These are phyloP conservation scores for Aspergillus pseudoglaucus DNA, from an alignment of 2,329 filamentous ascomycete genomes.

Conservation along the genomic window DNA sequence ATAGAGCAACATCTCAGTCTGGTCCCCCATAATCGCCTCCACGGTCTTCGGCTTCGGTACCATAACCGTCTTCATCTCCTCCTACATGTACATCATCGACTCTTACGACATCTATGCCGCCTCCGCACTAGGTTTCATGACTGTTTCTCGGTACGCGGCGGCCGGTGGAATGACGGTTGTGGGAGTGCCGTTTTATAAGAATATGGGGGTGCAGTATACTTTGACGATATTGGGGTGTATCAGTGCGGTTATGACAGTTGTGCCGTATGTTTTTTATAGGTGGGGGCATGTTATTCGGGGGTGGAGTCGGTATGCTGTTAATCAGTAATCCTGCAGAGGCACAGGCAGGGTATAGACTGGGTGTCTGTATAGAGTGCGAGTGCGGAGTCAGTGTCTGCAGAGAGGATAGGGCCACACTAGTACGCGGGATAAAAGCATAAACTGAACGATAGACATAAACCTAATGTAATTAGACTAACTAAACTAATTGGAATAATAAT, in stretches of 20 bases:
- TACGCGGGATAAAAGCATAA: not conserved
- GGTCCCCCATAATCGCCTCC: constrained; percentile 47
- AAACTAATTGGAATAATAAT: not conserved
- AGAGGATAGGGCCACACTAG: not conserved
- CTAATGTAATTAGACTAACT: not conserved
- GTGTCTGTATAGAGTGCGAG: not conserved
- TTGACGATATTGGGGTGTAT: constrained; percentile 38
- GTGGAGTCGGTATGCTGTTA: constrained; percentile 1
- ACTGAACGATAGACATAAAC: not conserved
- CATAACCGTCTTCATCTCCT: constrained; percentile 45
- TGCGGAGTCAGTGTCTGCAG: not conserved
- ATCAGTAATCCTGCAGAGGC: not conserved
- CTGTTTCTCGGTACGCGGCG: constrained; percentile 36
- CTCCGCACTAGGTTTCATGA: constrained; percentile 41
- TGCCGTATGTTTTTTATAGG: constrained; percentile 34
- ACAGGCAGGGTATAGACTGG: not conserved
- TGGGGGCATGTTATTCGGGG: not conserved
- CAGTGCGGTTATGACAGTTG: constrained; percentile 33
- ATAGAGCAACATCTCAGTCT: constrained; percentile 40
- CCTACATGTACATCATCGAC: constrained; percentile 55
- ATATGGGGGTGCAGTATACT: constrained; percentile 39
- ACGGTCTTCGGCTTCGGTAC: constrained; percentile 49
- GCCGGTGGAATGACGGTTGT: constrained; percentile 35
- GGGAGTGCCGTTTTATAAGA: constrained; percentile 34
- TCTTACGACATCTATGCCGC: constrained; percentile 50